A percentile compares a stretch with the other conserved stretches of the same genome.
These are phyloP conservation scores for Plasmodium falciparum DNA, from an alignment of 169 alveolate genomes.

Conservation along the genomic window DNA sequence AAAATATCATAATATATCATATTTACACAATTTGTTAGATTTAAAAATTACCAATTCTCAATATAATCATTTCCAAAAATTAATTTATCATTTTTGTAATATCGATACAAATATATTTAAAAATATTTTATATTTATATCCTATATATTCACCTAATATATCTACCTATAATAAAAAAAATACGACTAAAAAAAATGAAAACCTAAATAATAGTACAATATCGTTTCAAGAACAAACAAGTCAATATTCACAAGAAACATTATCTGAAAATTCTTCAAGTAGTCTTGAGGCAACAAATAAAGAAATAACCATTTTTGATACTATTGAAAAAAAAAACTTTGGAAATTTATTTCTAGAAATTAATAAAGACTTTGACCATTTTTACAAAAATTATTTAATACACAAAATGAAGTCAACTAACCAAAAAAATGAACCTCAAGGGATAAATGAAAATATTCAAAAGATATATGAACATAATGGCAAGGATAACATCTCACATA, in stretches of 20 bases:
- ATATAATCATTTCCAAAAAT: slow-evolving; percentile 61
- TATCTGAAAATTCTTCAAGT: slow-evolving; percentile 21
- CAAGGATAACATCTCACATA: too few species aligned
- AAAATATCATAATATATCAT: slow-evolving; percentile 56
- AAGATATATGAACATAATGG: neutral
- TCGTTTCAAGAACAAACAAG: neutral
- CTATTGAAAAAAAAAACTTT: slow-evolving; percentile 19
- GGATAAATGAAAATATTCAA: neutral
- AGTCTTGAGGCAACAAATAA: slow-evolving; percentile 5
- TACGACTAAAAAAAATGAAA: slow-evolving; percentile 9
- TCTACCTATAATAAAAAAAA: slow-evolving; percentile 16
- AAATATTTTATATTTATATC: slow-evolving; percentile 54
- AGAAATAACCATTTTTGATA: slow-evolving; percentile 39
- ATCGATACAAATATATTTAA: slow-evolving; percentile 31
- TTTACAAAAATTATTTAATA: slow-evolving; percentile 32
- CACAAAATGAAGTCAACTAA: slow-evolving; percentile 7
- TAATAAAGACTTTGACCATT: slow-evolving; percentile 17
- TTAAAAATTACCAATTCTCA: slow-evolving; percentile 53
- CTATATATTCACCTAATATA: slow-evolving; percentile 34
- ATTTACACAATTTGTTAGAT: slow-evolving; percentile 36
- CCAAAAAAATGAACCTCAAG: neutral
- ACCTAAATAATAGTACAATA: neutral
- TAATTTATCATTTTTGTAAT: slow-evolving; percentile 55
- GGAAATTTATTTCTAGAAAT: slow-evolving; percentile 36
- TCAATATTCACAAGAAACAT: slow-evolving; percentile 4